These are phyloP conservation scores for Pseudisothecium myosuroides DNA, from an alignment of 225 moss, liverwort and hornwort species.

Conservation along the genomic window DNA sequence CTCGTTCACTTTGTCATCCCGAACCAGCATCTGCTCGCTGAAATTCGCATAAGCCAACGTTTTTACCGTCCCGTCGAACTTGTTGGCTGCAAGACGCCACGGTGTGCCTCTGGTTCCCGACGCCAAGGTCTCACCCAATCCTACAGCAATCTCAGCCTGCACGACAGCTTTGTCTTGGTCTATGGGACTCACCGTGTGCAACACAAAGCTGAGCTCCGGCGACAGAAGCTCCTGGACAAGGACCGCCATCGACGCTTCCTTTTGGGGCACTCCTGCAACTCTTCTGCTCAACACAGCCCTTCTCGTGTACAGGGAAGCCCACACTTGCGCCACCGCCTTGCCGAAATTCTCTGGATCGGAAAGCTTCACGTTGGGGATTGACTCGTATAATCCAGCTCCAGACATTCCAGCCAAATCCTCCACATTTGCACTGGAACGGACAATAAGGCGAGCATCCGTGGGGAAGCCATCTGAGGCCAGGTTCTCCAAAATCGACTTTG, in stretches of 20 bases:
- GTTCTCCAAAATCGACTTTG: slow-evolving; percentile 20
- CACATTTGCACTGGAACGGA: slow-evolving; percentile 92
- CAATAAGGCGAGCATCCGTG: slow-evolving; percentile 46
- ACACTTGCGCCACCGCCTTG: slow-evolving; percentile 84
- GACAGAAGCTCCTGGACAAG: slow-evolving; percentile 89
- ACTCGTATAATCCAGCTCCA: slow-evolving; percentile 89
- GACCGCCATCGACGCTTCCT: slow-evolving; percentile 83
- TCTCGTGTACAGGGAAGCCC: slow-evolving; percentile 87
- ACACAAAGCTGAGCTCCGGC: slow-evolving; percentile 83
- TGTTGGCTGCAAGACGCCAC: slow-evolving; percentile 83
- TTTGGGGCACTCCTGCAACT: slow-evolving; percentile 66
- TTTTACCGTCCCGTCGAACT: slow-evolving; percentile 62
- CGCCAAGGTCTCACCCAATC: slow-evolving; percentile 85
- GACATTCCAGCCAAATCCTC: slow-evolving; percentile 97
- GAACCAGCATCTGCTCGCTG: slow-evolving; percentile 72
- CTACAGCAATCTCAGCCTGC: slow-evolving; percentile 84
- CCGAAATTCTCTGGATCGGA: slow-evolving; percentile 68
- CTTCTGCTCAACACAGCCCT: slow-evolving; percentile 81
- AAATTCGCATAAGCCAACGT: slow-evolving; percentile 85
- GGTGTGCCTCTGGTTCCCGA: slow-evolving; percentile 90
- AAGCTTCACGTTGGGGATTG: slow-evolving; percentile 78
- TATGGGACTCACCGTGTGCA: slow-evolving; percentile 90
- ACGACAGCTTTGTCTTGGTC: slow-evolving; percentile 63
- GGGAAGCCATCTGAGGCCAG: slow-evolving; percentile 32
- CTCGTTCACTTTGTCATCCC: neutral